Evolutionary conservation across 495 filamentous ascomycete species (phyloP), one percentile per base, ranked within the genome.

Genomic region (Penicillium psychrofluorescens): DNA sequence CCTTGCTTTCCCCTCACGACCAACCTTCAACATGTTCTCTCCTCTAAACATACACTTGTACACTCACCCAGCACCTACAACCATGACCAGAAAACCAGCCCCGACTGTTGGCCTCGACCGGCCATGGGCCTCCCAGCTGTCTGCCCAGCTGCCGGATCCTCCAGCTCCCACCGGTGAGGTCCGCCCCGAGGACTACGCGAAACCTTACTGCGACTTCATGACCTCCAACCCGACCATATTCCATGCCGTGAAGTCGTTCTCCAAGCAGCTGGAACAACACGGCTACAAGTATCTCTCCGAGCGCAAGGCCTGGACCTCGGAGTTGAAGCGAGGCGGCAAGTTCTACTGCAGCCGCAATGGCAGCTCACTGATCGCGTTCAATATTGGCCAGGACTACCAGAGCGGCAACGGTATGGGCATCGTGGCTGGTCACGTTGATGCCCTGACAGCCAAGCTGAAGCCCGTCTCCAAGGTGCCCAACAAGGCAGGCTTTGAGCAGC

Each of bases 391-490:
- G 14, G 72, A 82, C 4, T 98, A 95, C 58, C 69, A 85, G 66
- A 79, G 84, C 45, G 92, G 92, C 4, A 91, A 95, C 48, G 92
- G 92, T 29, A 72, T 87, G 37, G 80, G 75, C 8, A 77, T 87
- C 36, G 72, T 96, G 35, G 92, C 88, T 8, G 89, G 88, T 16
- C 92, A 98, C 58, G 81, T 96, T 45, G 92, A 98, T 67, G 90
- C 90, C 38, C 67, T 96, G 40, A 94, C 88, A 1, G 86, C 88
- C 43, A 85, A 76, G 55, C 55, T 96, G 49, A 98, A 98, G 79
- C 91, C 91, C 3, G 80, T 95, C 5, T 84, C 88, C 46, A 88
- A 81, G 50, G 79, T 95, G 48, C 78, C 81, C 7, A 84, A 69
- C 39, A 87, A 83, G 55, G 81, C 85, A 15, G 91, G 91, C 29